Evolutionary conservation across 1,284 basidiomycete genomes (phyloP).

Genomic region (Pascua sp.): DNA sequence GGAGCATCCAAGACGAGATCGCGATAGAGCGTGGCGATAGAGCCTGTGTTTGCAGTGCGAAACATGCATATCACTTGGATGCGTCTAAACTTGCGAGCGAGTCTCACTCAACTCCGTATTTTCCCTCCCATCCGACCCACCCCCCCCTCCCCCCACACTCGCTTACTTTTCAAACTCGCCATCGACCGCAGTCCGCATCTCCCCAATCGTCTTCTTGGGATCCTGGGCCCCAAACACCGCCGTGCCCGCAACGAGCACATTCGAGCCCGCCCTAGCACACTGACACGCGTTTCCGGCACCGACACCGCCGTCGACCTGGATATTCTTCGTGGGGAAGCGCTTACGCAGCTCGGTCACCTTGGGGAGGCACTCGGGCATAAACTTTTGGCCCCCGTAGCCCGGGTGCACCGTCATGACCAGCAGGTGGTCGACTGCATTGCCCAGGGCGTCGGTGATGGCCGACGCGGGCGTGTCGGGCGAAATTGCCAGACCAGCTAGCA

Average conservation of each 20-base stretch:
- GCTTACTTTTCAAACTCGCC: constrained; percentile 45
- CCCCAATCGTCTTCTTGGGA: constrained; percentile 72
- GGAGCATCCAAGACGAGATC: too few relatives aligned
- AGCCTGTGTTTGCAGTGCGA: too few relatives aligned
- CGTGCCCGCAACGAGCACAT: constrained; percentile 97
- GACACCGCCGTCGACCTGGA: constrained; percentile 97
- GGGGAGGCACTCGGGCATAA: constrained; percentile 80
- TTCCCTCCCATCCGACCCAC: neutral
- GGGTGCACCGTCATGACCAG: constrained; percentile 98
- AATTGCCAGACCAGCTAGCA: constrained; percentile 92
- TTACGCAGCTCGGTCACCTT: constrained; percentile 80
- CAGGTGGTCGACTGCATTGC: constrained; percentile 77
- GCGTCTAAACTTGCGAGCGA: too few relatives aligned
- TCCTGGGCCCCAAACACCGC: constrained; percentile 83
- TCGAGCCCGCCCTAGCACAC: constrained; percentile 91
- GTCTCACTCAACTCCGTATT: neutral
- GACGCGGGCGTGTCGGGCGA: constrained; percentile 85
- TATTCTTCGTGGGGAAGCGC: constrained; percentile 81
- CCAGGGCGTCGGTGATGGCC: constrained; percentile 79
- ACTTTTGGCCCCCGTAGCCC: constrained; percentile 92
- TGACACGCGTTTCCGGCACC: constrained; percentile 82
- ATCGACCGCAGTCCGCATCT: constrained; percentile 69
- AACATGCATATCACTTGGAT: too few relatives aligned
- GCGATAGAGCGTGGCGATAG: too few relatives aligned
- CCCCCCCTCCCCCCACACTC: too few relatives aligned